Percentiles rank a stretch among this genome's conserved stretches.
Conservation (phyloP, 768 basidiomycete species). For the Myochromella boudieri region DNA sequence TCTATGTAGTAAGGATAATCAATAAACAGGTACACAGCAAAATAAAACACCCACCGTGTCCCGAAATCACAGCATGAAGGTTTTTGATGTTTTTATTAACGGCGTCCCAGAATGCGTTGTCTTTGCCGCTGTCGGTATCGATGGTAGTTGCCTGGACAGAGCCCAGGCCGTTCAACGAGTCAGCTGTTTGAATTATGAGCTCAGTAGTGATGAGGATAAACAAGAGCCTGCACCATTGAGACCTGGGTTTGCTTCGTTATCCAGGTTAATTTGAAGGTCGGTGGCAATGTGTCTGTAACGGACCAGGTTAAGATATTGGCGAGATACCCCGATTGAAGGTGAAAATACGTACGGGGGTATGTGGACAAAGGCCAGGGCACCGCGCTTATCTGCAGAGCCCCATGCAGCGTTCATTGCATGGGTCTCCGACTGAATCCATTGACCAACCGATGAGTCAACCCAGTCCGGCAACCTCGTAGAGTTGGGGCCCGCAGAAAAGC, state of each 20-base stretch:
- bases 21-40: neutral
- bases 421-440: conserved; percentile 60
- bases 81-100: conserved; percentile 61
- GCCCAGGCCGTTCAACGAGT: conserved; percentile 45
- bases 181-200: conserved; percentile 37
- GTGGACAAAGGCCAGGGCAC: conserved; percentile 70
- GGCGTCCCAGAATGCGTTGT: conserved; percentile 62
- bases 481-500: conserved; percentile 43
- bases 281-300: conserved; percentile 34
- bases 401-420: conserved; percentile 53
- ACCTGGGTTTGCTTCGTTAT: conserved; percentile 39
- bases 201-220: neutral
- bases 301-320: neutral
- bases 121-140: conserved; percentile 39
- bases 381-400: conserved; percentile 52
- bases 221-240: conserved; percentile 35
- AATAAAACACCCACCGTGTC: conserved; percentile 51
- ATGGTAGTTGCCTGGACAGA: conserved; percentile 59
- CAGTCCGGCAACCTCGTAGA: conserved; percentile 57
- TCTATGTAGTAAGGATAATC: conserved; percentile 35
- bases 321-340: neutral
- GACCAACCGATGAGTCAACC: conserved; percentile 63
- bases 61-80: conserved; percentile 65
- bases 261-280: conserved; percentile 32
- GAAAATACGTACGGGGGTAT: conserved; percentile 61